Evolutionary conservation across 164 flowering plant species (phyloP).

Genomic region (Sextonia rubra): DNA sequence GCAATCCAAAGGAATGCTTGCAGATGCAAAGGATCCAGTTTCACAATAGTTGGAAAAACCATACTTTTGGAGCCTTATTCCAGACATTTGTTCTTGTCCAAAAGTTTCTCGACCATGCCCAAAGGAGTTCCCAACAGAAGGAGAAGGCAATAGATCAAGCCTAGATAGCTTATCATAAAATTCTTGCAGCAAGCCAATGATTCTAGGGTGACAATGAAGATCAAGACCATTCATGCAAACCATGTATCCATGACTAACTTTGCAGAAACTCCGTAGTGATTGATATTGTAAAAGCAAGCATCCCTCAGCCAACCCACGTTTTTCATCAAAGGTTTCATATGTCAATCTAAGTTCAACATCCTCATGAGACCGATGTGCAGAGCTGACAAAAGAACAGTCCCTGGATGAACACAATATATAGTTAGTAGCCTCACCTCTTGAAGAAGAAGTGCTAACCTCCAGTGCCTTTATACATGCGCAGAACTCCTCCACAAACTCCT

Average conservation of each 20-base stretch:
- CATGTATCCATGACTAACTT: conserved; percentile 21
- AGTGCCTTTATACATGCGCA: conserved; percentile 34
- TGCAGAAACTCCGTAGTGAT: conserved; percentile 17
- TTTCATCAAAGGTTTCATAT: conserved; percentile 17
- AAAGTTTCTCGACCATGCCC: conserved; percentile 8
- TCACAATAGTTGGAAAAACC: conserved; percentile 64
- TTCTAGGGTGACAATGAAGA: conserved; percentile 64
- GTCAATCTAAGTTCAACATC: conserved; percentile 11
- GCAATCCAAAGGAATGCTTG: conserved; percentile 44
- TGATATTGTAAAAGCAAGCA: conserved; percentile 55
- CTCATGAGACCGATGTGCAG: conserved; percentile 20
- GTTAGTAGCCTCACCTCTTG: conserved; percentile 17
- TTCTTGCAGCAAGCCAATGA: conserved; percentile 39
- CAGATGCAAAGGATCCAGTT: conserved; percentile 27
- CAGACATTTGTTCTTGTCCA: conserved; percentile 8
- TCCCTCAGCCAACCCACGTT: conserved; percentile 20
- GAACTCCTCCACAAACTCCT: conserved; percentile 27
- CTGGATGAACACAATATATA: conserved; percentile 40
- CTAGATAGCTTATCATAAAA: conserved; percentile 40
- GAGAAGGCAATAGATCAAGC: conserved; percentile 11
- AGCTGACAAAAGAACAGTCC: conserved; percentile 16
- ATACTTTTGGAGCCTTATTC: conserved; percentile 36
- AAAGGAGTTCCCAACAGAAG: conserved; percentile 18
- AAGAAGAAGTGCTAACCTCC: conserved; percentile 22
- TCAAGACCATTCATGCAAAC: conserved; percentile 52